Evolutionary conservation across 1,284 basidiomycete genomes (phyloP), one percentile per base, ranked within the genome.

Genomic region (Naganishia sp.): DNA sequence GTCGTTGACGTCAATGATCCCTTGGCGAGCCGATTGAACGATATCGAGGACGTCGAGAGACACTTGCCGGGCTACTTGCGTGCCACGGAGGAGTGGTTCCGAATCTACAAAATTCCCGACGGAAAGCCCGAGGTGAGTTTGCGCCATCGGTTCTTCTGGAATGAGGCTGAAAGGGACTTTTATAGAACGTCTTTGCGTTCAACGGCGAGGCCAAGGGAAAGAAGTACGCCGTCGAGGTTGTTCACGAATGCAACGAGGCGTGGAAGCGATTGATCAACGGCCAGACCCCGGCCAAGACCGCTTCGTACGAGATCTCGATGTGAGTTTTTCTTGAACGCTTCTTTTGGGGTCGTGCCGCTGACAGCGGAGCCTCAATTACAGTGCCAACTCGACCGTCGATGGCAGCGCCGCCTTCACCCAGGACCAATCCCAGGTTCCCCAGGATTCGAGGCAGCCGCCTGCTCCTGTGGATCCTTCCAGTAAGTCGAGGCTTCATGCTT

Each of bases 131-230:
- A 98, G 58, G 58, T 75, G 55, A 68, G 74, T 73, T 45, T 6
- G n/a, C 23, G 57, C 6, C 31, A 32, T 31, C 32, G 32, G 32
- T 5, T 35, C 32, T 35, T 35, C 6, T 10, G 32, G 46, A 35
- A 2, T 7, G 7, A n/a, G 9, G 25, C 58, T 61, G n/a, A n/a
- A n/a, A n/a, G n/a, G n/a, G 21, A 50, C 21, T 41, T 43, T 68
- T 75, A 21, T 32, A 61, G 83, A 97, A 98, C 84, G 89, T 91
- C 75, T 99, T 99, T 75, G 96, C 96, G 35, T 99, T 99, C 87
- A 95, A 92, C 65, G 96, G 96, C 67, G 96, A 99, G 84, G 95
- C 95, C 72, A 99, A 99, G 86, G 96, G 96, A 86, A 95, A 94
- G 85, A 94, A 94, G 81, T 99, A 98, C 81, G 96, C 96, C 60